Evolutionary conservation across 2,329 filamentous ascomycete species (phyloP).

Genomic region (Verticillium albo-atrum): DNA sequence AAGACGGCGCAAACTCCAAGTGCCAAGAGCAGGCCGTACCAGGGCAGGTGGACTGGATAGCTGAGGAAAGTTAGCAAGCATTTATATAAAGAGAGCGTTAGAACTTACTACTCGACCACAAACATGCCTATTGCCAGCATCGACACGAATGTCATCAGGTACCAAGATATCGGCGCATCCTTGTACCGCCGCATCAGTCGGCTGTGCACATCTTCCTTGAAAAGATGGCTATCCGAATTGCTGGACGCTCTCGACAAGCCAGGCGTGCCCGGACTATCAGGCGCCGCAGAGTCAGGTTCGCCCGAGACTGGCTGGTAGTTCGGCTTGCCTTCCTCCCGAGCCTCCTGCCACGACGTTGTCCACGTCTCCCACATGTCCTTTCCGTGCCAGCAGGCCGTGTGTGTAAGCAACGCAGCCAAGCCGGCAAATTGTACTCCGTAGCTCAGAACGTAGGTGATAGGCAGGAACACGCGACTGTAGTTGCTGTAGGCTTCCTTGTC

Average conservation of each 20-base stretch:
- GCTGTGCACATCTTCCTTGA: slow-evolving; percentile 76
- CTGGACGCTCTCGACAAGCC: slow-evolving; percentile 24
- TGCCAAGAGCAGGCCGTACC: slow-evolving; percentile 79
- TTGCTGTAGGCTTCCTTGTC: slow-evolving; percentile 69
- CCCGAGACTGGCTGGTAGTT: slow-evolving; percentile 43
- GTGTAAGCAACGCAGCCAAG: slow-evolving; percentile 72
- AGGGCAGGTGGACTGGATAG: slow-evolving; percentile 77
- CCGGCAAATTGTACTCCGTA: slow-evolving; percentile 85
- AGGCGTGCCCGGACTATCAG: background rate
- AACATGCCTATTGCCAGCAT: slow-evolving; percentile 81
- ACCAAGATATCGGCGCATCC: slow-evolving; percentile 79
- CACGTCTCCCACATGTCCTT: slow-evolving; percentile 77
- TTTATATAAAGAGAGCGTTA: background rate
- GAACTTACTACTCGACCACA: slow-evolving; percentile 74
- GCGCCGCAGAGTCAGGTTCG: background rate
- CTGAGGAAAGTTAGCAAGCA: slow-evolving; percentile 31
- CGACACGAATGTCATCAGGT: slow-evolving; percentile 66
- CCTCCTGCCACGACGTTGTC: slow-evolving; percentile 64
- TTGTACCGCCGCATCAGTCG: slow-evolving; percentile 78
- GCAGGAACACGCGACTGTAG: slow-evolving; percentile 82
- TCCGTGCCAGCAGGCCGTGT: slow-evolving; percentile 82
- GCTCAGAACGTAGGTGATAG: slow-evolving; percentile 82
- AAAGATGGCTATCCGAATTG: slow-evolving; percentile 30
- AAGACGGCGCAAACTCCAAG: slow-evolving; percentile 73
- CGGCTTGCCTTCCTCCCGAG: slow-evolving; percentile 42